Conservation (phyloP, 345 rosid species). For the Erucastrum elatum region DNA sequence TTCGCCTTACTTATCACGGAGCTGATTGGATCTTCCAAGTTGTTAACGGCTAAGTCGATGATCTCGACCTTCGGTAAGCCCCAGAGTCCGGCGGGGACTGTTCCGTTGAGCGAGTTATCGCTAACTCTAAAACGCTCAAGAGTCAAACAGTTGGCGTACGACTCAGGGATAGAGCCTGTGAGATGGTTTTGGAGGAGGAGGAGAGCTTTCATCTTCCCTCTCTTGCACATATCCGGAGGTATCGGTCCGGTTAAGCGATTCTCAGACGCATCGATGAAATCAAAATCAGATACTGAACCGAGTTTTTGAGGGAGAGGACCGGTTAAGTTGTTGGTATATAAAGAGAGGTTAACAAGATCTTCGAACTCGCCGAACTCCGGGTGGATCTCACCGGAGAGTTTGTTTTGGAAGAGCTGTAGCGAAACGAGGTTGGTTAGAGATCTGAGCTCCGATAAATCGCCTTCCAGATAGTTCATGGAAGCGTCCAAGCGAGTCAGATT, state of each 20-base stretch:
- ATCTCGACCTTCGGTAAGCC: constrained; percentile 65
- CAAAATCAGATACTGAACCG: constrained; percentile 71
- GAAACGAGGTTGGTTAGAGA: constrained; percentile 58
- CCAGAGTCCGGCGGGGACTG: constrained; percentile 77
- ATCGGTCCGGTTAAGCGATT: constrained; percentile 67
- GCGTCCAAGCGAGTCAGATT: constrained; percentile 62
- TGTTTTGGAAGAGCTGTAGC: constrained; percentile 61
- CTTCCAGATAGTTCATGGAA: constrained; percentile 56
- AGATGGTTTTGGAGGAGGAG: constrained; percentile 76
- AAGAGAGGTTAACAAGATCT: constrained; percentile 64
- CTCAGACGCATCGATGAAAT: constrained; percentile 81
- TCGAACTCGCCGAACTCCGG: constrained; percentile 66
- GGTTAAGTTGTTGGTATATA: constrained; percentile 61
- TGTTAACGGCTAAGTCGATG: constrained; percentile 61
- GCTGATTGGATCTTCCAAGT: constrained; percentile 60
- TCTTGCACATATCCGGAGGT: constrained; percentile 89
- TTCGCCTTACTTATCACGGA: constrained; percentile 58
- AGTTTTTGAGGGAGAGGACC: constrained; percentile 73
- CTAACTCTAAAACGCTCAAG: constrained; percentile 72
- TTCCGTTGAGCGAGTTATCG: constrained; percentile 65
- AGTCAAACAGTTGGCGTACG: constrained; percentile 59
- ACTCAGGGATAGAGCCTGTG: constrained; percentile 71
- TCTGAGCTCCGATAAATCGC: constrained; percentile 60
- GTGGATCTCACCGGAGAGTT: constrained; percentile 68
- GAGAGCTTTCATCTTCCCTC: constrained; percentile 62